Conservation (phyloP, 129 eudicot species). For the Chrysanthemum seticuspe region DNA sequence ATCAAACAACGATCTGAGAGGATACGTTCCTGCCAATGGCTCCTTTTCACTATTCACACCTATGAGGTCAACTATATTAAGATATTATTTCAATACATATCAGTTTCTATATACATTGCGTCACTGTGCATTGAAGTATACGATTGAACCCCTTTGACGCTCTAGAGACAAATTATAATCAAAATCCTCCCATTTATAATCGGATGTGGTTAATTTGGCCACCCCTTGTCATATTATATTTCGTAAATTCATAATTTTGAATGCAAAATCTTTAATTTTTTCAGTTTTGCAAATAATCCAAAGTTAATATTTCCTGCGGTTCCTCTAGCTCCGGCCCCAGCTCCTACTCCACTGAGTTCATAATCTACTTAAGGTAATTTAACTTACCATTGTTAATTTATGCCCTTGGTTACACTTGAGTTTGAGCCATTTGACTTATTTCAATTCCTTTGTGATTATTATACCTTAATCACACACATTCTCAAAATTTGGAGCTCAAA, state of each 20-base stretch:
- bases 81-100: too few species aligned
- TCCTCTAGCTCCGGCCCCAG: slow-evolving; percentile 24
- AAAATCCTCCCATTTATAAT: not conserved
- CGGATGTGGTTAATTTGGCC: not conserved
- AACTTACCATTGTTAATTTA: slow-evolving; percentile 3
- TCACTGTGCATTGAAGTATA: not conserved
- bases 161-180: not conserved
- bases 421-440: not conserved
- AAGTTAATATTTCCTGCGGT: not conserved
- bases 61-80: slow-evolving; percentile 15
- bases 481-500: not conserved
- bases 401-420: slow-evolving; percentile 5
- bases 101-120: too few species aligned
- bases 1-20: slow-evolving; percentile 29
- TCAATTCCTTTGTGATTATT: not conserved
- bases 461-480: not conserved
- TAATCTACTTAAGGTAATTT: slow-evolving; percentile 40
- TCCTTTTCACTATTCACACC: slow-evolving; percentile 33
- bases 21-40: slow-evolving; percentile 36
- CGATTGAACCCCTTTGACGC: not conserved
- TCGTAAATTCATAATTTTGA: not conserved
- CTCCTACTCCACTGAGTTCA: slow-evolving; percentile 40
- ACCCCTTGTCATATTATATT: not conserved
- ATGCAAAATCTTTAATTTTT: slow-evolving; percentile 11
- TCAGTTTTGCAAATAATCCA: slow-evolving; percentile 55